Percentiles rank a stretch among this genome's conserved stretches.
Evolutionary conservation across 176 grass and related monocot species (phyloP).

Genomic region (Thinopyrum elongatum): DNA sequence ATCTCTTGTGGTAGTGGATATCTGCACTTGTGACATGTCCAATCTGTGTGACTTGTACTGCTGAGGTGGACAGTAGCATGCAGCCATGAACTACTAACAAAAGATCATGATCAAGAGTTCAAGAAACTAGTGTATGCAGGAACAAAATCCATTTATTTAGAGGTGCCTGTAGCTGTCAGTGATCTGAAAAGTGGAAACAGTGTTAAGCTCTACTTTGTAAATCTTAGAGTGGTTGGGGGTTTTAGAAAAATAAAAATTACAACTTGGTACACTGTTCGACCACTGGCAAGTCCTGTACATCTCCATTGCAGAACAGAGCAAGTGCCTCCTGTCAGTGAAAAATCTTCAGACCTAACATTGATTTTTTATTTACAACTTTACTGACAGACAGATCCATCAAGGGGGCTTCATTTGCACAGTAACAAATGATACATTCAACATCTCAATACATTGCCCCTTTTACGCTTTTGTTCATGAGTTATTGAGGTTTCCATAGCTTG

Average conservation of each 20-base stretch:
- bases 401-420: neutral
- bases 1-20: constrained; percentile 1
- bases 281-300: neutral
- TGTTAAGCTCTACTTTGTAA: too few species aligned
- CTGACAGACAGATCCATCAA: neutral
- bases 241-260: too few species aligned
- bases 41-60: neutral
- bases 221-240: too few species aligned
- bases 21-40: neutral
- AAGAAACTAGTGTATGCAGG: neutral
- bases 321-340: neutral
- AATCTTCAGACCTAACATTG: neutral
- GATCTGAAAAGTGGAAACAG: neutral
- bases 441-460: neutral
- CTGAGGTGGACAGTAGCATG: neutral
- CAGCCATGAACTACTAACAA: neutral
- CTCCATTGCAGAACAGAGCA: neutral
- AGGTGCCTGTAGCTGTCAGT: neutral
- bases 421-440: neutral
- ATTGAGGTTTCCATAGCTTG: neutral
- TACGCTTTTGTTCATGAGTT: neutral
- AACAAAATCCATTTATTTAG: neutral
- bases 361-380: neutral
- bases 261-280: neutral
- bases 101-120: neutral